Percentiles rank a stretch among this genome's conserved stretches.
phyloP scores from a whole-genome alignment of 1,139 yeast species.

The Candida anutae region DNA sequence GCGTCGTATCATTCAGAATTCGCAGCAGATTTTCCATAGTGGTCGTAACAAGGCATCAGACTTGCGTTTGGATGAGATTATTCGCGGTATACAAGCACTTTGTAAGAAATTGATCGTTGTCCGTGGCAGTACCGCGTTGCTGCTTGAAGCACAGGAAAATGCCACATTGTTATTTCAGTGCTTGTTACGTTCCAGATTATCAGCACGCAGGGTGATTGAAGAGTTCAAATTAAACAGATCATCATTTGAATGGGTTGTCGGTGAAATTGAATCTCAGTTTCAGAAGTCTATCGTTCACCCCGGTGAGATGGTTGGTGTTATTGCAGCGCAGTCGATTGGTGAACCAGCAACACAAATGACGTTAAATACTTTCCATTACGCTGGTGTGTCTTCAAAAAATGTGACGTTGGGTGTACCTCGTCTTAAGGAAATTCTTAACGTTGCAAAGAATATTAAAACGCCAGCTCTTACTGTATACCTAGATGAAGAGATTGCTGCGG shows the following conservation, averaged over 20 bases:
- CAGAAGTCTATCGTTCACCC: constrained; percentile 92
- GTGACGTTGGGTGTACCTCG: constrained; percentile 99
- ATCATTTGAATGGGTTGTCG: constrained; percentile 93
- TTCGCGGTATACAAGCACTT: constrained; percentile 63
- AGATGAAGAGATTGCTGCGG: constrained; percentile 70
- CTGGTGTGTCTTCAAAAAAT: constrained; percentile 99
- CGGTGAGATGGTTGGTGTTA: constrained; percentile 99
- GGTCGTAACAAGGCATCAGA: constrained; percentile 90
- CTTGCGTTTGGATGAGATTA: constrained; percentile 74
- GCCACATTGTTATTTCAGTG: constrained; percentile 90
- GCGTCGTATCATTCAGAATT: constrained; percentile 93
- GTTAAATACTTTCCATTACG: constrained; percentile 98
- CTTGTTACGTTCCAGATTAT: constrained; percentile 83
- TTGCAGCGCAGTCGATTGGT: constrained; percentile 99
- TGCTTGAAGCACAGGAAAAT: constrained; percentile 83
- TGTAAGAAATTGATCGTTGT: constrained; percentile 65
- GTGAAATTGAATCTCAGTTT: constrained; percentile 90
- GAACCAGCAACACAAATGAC: constrained; percentile 99
- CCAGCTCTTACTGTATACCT: constrained; percentile 93
- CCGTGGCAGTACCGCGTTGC: constrained; percentile 71
- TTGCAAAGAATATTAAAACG: constrained; percentile 97
- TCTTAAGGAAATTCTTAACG: constrained; percentile 96
- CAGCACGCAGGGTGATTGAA: constrained; percentile 84
- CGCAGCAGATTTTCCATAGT: constrained; percentile 93
- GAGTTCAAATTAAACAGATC: constrained; percentile 79